Base-by-base conservation (phyloP, 257 asterid genomes). In the Solanum chiquidenum region DNA sequence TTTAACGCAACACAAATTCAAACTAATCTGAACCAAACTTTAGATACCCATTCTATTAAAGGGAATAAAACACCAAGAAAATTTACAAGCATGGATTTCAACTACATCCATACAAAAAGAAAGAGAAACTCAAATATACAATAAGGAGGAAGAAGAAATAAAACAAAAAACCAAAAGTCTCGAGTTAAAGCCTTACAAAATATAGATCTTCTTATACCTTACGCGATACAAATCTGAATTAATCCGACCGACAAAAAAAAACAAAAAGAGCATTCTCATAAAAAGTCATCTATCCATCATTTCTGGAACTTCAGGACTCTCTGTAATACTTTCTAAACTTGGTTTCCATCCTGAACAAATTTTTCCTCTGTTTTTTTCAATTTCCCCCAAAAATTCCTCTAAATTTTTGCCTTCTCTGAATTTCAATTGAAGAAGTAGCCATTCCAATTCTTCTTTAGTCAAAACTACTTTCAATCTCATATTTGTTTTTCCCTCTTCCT, bases 381-480 rank as follows among this genome's bases (percentile, higher is more conserved):
- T 94, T 90, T 93, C 96, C 23, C 55, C 91, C 88, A 95, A 89
- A 23, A 95, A 77, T 85, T 93, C 93, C 82, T 94, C 98, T 9
- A 95, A 77, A 14, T 90, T 91, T 84, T 86, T 92, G 9, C 92
- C 95, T 71, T 89, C 86, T 80, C 25, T 86, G 1, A 86, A 86
- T 83, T 93, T 88, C 34, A 95, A 91, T 89, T 94, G 87, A 4
- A 69, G 23, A 90, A 94, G 21, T 6, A 95, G 88, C 96, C 94
- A 92, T 11, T 93, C 96, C 12, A 94, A 37, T 82, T 95, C 98
- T 33, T 94, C 94, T 89, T 94, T 95, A 5, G 94, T 93, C 66
- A 95, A 55, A 29, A 95, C 92, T 3, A 95, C 85, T 93, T 94
- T 95, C 42, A 95, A 86, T 62, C 95, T 95, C 91, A 76, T 84